Evolutionary conservation across 106 monocot species (phyloP).

Genomic region (Alisma plantagoaquatica): DNA sequence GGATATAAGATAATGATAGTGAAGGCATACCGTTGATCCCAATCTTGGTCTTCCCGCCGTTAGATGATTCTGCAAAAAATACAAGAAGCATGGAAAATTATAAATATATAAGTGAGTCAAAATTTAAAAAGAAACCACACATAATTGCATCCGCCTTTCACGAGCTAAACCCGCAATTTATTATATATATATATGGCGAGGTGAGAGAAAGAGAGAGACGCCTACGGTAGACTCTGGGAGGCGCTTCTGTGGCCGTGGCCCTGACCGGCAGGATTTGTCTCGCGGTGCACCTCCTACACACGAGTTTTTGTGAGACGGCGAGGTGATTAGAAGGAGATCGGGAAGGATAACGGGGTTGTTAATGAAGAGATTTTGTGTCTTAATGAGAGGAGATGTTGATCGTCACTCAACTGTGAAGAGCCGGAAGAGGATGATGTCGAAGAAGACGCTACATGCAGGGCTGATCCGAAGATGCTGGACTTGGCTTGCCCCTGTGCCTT

Average conservation of each 20-base stretch:
- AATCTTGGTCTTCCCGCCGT: slow-evolving; percentile 52
- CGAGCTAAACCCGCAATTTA: not conserved
- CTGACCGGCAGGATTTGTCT: slow-evolving; percentile 33
- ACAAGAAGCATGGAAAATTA: not conserved
- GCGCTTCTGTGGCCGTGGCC: slow-evolving; percentile 63
- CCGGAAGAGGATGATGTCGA: not conserved
- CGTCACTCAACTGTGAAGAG: not conserved
- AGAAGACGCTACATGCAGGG: not conserved
- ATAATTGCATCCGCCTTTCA: not conserved
- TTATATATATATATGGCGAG: too few relatives aligned
- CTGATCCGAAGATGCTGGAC: not conserved
- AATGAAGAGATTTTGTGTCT: too few relatives aligned
- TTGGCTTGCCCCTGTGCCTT: slow-evolving; percentile 4
- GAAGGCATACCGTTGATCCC: slow-evolving; percentile 61
- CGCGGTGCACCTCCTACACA: slow-evolving; percentile 18
- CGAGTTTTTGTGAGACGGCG: not conserved
- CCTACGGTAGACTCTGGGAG: slow-evolving; percentile 56
- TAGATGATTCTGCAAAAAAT: slow-evolving; percentile 36
- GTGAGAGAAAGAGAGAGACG: too few relatives aligned
- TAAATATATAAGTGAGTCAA: too few relatives aligned
- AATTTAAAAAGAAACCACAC: not conserved
- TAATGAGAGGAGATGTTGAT: not conserved
- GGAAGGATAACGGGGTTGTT: not conserved
- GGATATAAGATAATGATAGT: not conserved
- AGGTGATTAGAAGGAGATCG: not conserved